Base-by-base conservation (phyloP, 768 basidiomycete genomes). In the Tulasnella sp. region DNA sequence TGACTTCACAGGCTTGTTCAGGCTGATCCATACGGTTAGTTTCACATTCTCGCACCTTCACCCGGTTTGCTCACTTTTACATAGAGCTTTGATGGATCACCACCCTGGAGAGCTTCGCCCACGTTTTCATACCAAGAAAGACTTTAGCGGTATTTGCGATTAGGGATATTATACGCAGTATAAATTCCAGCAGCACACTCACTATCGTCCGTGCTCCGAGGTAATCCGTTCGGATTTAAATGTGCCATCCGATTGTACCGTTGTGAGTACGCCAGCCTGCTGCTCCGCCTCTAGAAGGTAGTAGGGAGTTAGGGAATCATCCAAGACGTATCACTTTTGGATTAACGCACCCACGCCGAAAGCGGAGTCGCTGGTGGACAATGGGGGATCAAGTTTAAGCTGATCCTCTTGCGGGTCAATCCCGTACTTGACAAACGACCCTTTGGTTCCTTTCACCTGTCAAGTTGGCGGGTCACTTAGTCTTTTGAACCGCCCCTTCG, bases 371-470 rank as follows among this genome's bases (percentile, higher is more conserved):
- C 75, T 72, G 8, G 58, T 36, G 31, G 58, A 44, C 76, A 80
- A 68, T 40, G 80, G 77, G 2, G 78, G 62, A 24, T 73, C 56
- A 40, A 78, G 77, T 42, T 84, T 82, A 48, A 85, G 82, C 79
- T 85, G 83, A 27, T 82, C 80, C 58, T 86, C 86, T 77, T 87
- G 86, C 0, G 82, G 82, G 78, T 86, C 87, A 24, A 85, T 73
- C 24, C 85, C 86, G 79, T 83, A 82, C 81, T 87, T 87, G 74
- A 84, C 80, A 78, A 82, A 86, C 2, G 83, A 79, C 7, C 83
- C 85, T 48, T 83, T 81, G 31, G 84, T 83, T 31, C 86, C 84
- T 76, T 85, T 85, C 77, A 87, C 81, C 77, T 68, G 24, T n/a
- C 24, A 16, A 36, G 31, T 34, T 9, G n/a, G 18, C 76, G 36